These are phyloP conservation scores for Stemphylium beticola DNA, from an alignment of 2,329 filamentous ascomycete species.

Conservation along the genomic window DNA sequence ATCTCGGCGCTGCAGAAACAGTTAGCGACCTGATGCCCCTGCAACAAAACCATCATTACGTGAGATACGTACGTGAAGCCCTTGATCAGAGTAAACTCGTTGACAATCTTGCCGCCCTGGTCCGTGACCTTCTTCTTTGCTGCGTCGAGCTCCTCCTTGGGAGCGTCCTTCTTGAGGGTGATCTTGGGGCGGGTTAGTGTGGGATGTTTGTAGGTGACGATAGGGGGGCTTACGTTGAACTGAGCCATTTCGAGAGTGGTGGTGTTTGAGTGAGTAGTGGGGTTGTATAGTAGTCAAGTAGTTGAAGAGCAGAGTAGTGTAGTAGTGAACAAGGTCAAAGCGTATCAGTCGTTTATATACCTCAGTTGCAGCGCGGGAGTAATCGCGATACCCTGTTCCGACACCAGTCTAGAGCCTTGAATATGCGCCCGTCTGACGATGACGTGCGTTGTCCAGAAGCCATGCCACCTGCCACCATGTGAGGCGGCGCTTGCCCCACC, in stretches of 20 bases:
- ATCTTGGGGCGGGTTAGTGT: slow-evolving; percentile 61
- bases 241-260: slow-evolving; percentile 19
- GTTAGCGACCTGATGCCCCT: slow-evolving; percentile 10
- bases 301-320: slow-evolving; percentile 1
- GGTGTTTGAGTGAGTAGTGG: neutral
- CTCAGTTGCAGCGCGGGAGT: slow-evolving; percentile 1
- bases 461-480: slow-evolving; percentile 22
- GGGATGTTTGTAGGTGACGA: neutral
- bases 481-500: neutral
- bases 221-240: slow-evolving; percentile 19
- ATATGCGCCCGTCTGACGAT: slow-evolving; percentile 28
- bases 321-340: slow-evolving; percentile 16
- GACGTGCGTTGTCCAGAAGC: slow-evolving; percentile 26
- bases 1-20: slow-evolving; percentile 69
- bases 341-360: slow-evolving; percentile 33
- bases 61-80: slow-evolving; percentile 78
- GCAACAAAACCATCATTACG: neutral
- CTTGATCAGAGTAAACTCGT: slow-evolving; percentile 88
- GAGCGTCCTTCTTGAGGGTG: slow-evolving; percentile 75
- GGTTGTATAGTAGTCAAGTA: neutral
- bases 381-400: slow-evolving; percentile 9
- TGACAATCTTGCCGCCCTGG: slow-evolving; percentile 81
- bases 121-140: slow-evolving; percentile 77
- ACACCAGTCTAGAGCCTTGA: slow-evolving; percentile 30
- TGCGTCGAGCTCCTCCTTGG: slow-evolving; percentile 71